Percentiles rank a stretch among this genome's conserved stretches.
phyloP scores from a whole-genome alignment of 768 basidiomycete species.

The Boletus reticuloceps region DNA sequence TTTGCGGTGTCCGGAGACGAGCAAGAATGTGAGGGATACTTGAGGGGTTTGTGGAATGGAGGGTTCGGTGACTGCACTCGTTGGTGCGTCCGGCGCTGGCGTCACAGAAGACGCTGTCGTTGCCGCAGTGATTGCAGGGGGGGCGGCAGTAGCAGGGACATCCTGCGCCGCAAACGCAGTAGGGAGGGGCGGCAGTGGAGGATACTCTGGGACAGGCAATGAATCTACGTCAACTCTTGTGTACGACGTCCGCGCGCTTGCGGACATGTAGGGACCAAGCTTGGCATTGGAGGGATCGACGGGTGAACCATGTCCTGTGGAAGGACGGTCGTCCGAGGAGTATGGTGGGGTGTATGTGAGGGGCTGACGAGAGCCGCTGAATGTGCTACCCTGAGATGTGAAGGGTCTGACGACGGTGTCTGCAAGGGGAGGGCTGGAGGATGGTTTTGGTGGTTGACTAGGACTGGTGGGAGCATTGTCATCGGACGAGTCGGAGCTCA shows the following conservation, averaged over 20 bases:
- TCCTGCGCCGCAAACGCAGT: constrained; percentile 5
- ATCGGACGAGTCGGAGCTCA: neutral
- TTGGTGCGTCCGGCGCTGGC: constrained; percentile 1
- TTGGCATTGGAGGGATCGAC: constrained; percentile 1
- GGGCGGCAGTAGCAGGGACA: neutral
- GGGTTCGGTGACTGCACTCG: constrained; percentile 5
- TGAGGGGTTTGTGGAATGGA: constrained; percentile 59
- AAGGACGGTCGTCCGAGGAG: constrained; percentile 16
- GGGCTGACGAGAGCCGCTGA: constrained; percentile 7
- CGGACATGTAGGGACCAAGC: constrained; percentile 30
- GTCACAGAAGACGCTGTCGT: neutral
- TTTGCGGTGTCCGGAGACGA: constrained; percentile 65
- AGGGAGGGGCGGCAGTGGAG: constrained; percentile 24
- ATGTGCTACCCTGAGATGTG: constrained; percentile 26
- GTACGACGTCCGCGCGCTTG: constrained; percentile 52
- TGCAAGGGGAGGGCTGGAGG: constrained; percentile 21
- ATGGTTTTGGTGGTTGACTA: constrained; percentile 1
- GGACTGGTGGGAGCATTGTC: neutral
- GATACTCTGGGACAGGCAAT: constrained; percentile 17
- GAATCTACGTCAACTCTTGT: constrained; percentile 47
- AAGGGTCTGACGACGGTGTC: constrained; percentile 28
- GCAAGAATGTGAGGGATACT: constrained; percentile 65
- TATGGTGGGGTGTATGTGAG: neutral
- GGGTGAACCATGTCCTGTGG: constrained; percentile 11
- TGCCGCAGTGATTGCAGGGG: neutral